Evolutionary conservation across 2,329 filamentous ascomycete species (phyloP).

Genomic region (Beauveria caledonica): DNA sequence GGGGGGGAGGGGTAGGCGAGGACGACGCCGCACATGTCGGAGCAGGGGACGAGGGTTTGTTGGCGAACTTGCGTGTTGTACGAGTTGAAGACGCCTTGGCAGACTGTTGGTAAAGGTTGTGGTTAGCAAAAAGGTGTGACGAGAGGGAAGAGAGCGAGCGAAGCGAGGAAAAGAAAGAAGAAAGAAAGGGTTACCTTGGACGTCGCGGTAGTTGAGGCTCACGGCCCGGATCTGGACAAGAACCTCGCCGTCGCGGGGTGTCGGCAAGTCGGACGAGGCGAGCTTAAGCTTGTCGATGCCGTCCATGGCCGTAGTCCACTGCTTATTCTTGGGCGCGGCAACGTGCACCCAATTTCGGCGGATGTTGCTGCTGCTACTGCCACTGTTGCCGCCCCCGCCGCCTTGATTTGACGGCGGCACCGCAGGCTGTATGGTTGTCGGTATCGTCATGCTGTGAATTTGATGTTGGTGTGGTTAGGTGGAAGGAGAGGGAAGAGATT

Average conservation of each 20-base stretch:
- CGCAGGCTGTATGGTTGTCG: neutral
- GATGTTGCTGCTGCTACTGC: neutral
- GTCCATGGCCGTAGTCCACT: constrained; percentile 48
- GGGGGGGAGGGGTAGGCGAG: constrained; percentile 22
- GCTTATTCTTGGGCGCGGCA: constrained; percentile 26
- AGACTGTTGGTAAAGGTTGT: constrained; percentile 34
- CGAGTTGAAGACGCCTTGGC: constrained; percentile 59
- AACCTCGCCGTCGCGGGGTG: constrained; percentile 42
- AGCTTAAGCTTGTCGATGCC: constrained; percentile 46
- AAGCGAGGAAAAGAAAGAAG: neutral
- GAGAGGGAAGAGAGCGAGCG: too few relatives aligned
- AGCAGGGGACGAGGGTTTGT: constrained; percentile 51
- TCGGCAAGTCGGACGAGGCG: constrained; percentile 35
- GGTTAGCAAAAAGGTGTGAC: too few relatives aligned
- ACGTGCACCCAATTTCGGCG: constrained; percentile 13
- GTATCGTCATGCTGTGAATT: neutral
- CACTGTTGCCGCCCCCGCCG: neutral
- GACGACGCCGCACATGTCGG: constrained; percentile 61
- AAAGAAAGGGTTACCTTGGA: constrained; percentile 30
- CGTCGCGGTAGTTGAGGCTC: constrained; percentile 42
- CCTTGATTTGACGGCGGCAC: too few relatives aligned
- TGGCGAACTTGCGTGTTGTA: constrained; percentile 39
- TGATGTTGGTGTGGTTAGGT: too few relatives aligned
- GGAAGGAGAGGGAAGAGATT: neutral
- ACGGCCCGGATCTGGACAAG: constrained; percentile 39